Evolutionary conservation across 345 rosid species (phyloP), one percentile per base, ranked within the genome.

Genomic region (Carallia brachiata): DNA sequence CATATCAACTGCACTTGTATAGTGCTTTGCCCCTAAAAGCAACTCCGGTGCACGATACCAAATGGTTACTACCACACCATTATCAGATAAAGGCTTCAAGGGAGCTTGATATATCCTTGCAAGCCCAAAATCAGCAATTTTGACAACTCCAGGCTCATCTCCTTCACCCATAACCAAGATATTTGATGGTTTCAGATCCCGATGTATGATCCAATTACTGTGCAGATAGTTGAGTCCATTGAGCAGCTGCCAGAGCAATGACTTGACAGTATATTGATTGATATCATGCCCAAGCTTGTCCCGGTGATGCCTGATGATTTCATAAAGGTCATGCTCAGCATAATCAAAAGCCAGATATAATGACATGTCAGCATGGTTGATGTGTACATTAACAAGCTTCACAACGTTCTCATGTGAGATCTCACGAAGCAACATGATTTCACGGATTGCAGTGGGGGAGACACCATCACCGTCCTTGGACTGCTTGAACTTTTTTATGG

Each of bases 11-110:
- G 98, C 96, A 44, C 98, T 92, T 0, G 97, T 95, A 65, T 96
- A 96, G 77, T 96, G 99, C 85, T 96, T 96, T 1, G 96, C 97
- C 44, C 99, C 98, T 54, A 96, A 93, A 67, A 96, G 98, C 82
- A 96, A 81, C 79, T 96, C 99, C 1, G 99, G 99, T 3, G 99
- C 96, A 63, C 99, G 96, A 79, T 96, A 96, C 98, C 99, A 96
- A 68, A 96, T 96, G 15, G 99, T 96, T 70, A 96, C 99, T 65
- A 96, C 99, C 52, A 84, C 99, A 65, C 99, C 99, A 64, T 96
- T 96, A 61, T 92, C 98, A 30, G 79, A 84, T 36, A 96, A 75
- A 6, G 93, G 82, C 85, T 82, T 92, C 79, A 96, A 70, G 30
- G 99, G 99, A 69, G 96, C 97, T 83, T 90, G 99, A 78, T 90